Base-by-base conservation (phyloP, 352 stramenopile species). In the Globisporangium cystogenes region DNA sequence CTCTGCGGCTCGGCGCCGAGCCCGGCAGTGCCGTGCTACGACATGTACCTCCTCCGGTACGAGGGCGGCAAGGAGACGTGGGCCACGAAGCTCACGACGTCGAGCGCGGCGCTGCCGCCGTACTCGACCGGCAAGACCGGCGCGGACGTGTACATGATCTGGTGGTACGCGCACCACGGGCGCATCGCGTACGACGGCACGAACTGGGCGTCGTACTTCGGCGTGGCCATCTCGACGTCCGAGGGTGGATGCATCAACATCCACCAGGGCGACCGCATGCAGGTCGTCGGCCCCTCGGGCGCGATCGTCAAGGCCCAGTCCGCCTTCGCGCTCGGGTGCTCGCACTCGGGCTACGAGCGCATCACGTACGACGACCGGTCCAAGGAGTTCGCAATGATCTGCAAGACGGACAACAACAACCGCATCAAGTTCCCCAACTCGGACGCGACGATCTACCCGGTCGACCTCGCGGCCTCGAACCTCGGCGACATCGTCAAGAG, bases 401-500 rank as follows among this genome's bases (percentile, higher is more conserved):
- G 75, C 33, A 86, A 82, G 68, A 86, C 74, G 26, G 74, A 86
- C 72, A 82, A 59, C 68, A 82, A 79, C 62, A 82, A 86, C 68
- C 74, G 74, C 55, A 82, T 86, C 67, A 86, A 83, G 57, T 74
- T 73, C 46, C 72, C 70, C n/a, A 74, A 74, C 44, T 75, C 65
- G 52, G 67, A 51, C 36, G 61, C 71, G 1, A 86, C 74, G 10
- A 76, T 86, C 61, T 82, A 83, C 60, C 72, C 72, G 0, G 75
- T 86, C 24, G 62, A 82, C 41, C 59, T 82, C 24, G 68, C 42
- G 0, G 70, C 68, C 0, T 60, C 68, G 4, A 80, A 84, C 64
- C 54, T 84, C 24, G 70, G 70, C 20, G 74, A 82, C 40, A 79
- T 85, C 23, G 68, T 82, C 48, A 63, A 63, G 58, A 48, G 41